phyloP scores from a whole-genome alignment of 192 early-diverging fungal species.

The Backusella sp. region DNA sequence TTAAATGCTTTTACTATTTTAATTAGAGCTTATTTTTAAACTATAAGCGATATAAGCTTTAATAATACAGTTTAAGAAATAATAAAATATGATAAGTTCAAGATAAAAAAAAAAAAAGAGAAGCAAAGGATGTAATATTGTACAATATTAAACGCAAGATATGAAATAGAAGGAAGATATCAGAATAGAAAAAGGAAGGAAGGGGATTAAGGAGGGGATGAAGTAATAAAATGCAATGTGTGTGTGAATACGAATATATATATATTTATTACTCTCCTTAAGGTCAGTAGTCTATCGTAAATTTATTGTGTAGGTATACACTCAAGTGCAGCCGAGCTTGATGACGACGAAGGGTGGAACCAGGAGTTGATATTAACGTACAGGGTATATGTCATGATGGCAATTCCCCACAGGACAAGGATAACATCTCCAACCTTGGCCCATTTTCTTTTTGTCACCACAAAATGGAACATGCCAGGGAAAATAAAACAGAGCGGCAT shows the following conservation, averaged over 20 bases:
- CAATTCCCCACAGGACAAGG: slow-evolving; percentile 60
- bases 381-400: slow-evolving; percentile 77
- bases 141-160: not conserved
- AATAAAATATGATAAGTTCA: not conserved
- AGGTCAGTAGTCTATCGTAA: not conserved
- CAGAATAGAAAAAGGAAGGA: not conserved
- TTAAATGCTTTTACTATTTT: not conserved
- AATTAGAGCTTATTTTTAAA: not conserved
- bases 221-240: not conserved
- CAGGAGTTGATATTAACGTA: slow-evolving; percentile 63
- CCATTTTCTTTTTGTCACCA: slow-evolving; percentile 43
- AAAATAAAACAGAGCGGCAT: slow-evolving; percentile 77
- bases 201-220: not conserved
- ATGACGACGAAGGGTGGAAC: not conserved
- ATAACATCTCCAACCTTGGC: slow-evolving; percentile 53
- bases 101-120: not conserved
- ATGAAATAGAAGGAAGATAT: not conserved
- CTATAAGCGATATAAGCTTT: not conserved
- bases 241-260: not conserved
- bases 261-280: not conserved
- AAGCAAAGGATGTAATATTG: not conserved
- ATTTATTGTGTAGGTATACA: not conserved
- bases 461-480: slow-evolving; percentile 81
- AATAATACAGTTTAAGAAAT: not conserved
- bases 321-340: not conserved